Percentiles rank a stretch among this genome's conserved stretches.
These are phyloP conservation scores for Pyracantha coccinea DNA, from an alignment of 331 rosid genomes.

Conservation along the genomic window DNA sequence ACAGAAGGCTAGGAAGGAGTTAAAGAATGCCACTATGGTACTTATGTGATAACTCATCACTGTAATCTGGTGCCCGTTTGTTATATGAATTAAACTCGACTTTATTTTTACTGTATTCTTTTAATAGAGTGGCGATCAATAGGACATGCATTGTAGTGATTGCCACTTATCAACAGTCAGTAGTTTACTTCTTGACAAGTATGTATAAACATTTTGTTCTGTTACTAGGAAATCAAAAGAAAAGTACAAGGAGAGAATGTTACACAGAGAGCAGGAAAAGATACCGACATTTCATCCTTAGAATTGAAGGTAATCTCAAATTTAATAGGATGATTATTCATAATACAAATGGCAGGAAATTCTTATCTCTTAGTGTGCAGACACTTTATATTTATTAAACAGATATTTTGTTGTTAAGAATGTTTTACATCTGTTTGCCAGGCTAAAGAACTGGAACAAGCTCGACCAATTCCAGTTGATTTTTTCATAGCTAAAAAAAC, in stretches of 20 bases:
- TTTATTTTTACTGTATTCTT: not conserved
- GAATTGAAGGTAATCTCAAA: constrained; percentile 2
- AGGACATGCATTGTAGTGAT: constrained; percentile 8
- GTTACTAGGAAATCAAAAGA: constrained; percentile 22
- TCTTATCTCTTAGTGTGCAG: constrained; percentile 10
- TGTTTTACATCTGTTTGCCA: constrained; percentile 23
- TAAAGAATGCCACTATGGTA: constrained; percentile 39
- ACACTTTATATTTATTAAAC: not conserved
- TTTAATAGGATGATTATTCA: not conserved
- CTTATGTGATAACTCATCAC: constrained; percentile 7
- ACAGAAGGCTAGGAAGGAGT: constrained; percentile 50
- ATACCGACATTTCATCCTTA: constrained; percentile 14
- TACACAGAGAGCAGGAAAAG: constrained; percentile 19
- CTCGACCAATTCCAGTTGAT: constrained; percentile 75
- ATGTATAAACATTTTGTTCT: not conserved
- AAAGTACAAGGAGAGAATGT: constrained; percentile 11
- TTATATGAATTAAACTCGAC: not conserved
- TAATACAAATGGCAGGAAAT: not conserved
- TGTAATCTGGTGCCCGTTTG: not conserved
- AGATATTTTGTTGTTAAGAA: not conserved
- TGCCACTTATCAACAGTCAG: not conserved
- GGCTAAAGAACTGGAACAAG: constrained; percentile 48
- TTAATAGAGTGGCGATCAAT: not conserved
- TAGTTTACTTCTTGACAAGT: not conserved
- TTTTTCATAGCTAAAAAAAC: constrained; percentile 56